phyloP scores from a whole-genome alignment of 352 stramenopile genomes.

The Phytophthora ohioensis region DNA sequence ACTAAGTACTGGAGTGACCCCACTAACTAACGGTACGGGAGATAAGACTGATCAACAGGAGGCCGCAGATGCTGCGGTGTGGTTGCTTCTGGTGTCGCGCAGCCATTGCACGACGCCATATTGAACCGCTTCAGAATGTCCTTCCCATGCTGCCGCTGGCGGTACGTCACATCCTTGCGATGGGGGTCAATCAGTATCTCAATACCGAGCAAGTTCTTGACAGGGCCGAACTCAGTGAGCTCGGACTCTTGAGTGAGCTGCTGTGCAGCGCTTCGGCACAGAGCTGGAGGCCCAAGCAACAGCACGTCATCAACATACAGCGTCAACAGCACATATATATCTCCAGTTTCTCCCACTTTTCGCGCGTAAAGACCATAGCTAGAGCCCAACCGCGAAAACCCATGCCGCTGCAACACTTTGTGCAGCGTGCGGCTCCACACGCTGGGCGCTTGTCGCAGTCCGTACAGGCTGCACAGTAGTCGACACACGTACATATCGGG shows the following conservation, averaged over 20 bases:
- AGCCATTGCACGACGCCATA: slow-evolving; percentile 7
- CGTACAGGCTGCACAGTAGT: slow-evolving; percentile 5
- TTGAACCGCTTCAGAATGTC: slow-evolving; percentile 19
- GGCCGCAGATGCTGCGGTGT: neutral
- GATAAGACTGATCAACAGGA: neutral
- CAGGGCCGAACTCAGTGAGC: neutral
- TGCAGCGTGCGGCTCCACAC: slow-evolving; percentile 12
- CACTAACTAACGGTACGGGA: neutral
- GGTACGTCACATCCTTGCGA: slow-evolving; percentile 4
- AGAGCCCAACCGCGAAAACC: neutral
- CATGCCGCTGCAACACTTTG: neutral
- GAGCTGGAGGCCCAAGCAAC: neutral
- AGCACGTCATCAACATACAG: neutral
- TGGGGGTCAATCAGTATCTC: neutral
- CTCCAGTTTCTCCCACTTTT: neutral
- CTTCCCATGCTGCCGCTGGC: slow-evolving; percentile 7
- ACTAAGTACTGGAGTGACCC: neutral
- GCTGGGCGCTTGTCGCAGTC: slow-evolving; percentile 11
- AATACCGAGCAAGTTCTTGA: slow-evolving; percentile 17
- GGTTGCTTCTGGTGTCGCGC: slow-evolving; percentile 6
- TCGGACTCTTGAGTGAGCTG: neutral
- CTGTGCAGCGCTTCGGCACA: neutral
- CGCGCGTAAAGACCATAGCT: neutral
- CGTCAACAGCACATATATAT: neutral
- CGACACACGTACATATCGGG: neutral